phyloP scores from a whole-genome alignment of 1,139 yeast genomes.

The Kazachstania sp. region DNA sequence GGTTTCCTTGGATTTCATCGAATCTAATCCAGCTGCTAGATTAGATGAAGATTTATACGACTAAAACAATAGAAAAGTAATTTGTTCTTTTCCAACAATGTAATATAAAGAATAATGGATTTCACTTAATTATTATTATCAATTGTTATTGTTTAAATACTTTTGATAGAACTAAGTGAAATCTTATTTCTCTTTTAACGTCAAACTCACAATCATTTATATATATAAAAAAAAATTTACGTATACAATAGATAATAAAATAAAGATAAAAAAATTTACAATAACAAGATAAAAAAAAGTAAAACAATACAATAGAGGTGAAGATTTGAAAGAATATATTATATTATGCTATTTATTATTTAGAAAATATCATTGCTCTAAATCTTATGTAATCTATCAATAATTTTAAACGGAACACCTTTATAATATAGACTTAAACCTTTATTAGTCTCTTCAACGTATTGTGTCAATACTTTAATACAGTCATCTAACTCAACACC shows the following conservation, averaged over 20 bases:
- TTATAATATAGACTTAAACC: conserved; percentile 26
- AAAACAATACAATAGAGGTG: not conserved
- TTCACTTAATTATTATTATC: too few relatives aligned
- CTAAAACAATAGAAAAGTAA: conserved; percentile 4
- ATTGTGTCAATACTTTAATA: conserved; percentile 16
- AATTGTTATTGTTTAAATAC: too few relatives aligned
- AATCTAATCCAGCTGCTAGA: conserved; percentile 95
- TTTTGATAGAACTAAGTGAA: not conserved
- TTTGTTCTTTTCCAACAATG: not conserved
- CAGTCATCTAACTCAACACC: conserved; percentile 20
- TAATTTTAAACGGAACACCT: conserved; percentile 21
- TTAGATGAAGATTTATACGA: conserved; percentile 61
- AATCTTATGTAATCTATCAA: conserved; percentile 1
- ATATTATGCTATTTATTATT: not conserved
- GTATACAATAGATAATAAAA: not conserved
- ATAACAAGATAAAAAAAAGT: not conserved
- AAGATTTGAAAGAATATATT: not conserved
- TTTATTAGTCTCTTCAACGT: conserved; percentile 17
- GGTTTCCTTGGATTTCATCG: conserved; percentile 87
- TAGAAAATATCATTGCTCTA: not conserved
- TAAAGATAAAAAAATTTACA: not conserved
- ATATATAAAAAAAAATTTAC: too few relatives aligned
- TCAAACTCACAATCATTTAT: too few relatives aligned
- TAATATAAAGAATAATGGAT: not conserved
- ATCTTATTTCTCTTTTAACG: not conserved